These are phyloP conservation scores for Russula earlei DNA, from an alignment of 768 basidiomycete genomes.

Conservation along the genomic window DNA sequence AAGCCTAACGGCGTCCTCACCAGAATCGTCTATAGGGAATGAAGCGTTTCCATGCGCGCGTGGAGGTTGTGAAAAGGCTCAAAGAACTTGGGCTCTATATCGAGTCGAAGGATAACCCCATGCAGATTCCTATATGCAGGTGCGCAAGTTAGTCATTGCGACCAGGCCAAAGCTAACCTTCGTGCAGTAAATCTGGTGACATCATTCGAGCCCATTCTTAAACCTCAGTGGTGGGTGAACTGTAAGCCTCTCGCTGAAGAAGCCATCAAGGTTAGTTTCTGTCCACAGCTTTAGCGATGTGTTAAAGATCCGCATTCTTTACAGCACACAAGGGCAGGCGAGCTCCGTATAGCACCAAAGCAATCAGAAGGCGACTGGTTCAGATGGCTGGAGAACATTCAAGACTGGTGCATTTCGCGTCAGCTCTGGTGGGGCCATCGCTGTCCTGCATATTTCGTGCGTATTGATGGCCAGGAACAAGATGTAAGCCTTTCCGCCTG, in stretches of 20 bases:
- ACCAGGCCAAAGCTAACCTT: background rate
- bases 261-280: slow-evolving; percentile 57
- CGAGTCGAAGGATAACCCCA: slow-evolving; percentile 92
- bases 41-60: slow-evolving; percentile 93
- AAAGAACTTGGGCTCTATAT: slow-evolving; percentile 80
- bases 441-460: slow-evolving; percentile 88
- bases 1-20: background rate
- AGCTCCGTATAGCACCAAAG: slow-evolving; percentile 74
- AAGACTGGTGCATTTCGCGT: slow-evolving; percentile 99
- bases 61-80: slow-evolving; percentile 70
- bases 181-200: slow-evolving; percentile 83
- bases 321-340: slow-evolving; percentile 83
- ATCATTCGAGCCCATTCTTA: slow-evolving; percentile 89
- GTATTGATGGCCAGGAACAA: slow-evolving; percentile 64
- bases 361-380: slow-evolving; percentile 91
- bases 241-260: slow-evolving; percentile 88
- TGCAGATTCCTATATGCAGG: slow-evolving; percentile 95
- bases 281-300: background rate
- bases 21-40: slow-evolving; percentile 53
- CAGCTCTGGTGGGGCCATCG: slow-evolving; percentile 99
- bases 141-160: slow-evolving; percentile 25
- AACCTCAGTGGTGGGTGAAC: slow-evolving; percentile 99
- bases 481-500: slow-evolving; percentile 38
- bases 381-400: slow-evolving; percentile 88
- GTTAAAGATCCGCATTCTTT: background rate